Evolutionary conservation across 2,329 filamentous ascomycete species (phyloP).

Genomic region (Aspergillus uvarum): DNA sequence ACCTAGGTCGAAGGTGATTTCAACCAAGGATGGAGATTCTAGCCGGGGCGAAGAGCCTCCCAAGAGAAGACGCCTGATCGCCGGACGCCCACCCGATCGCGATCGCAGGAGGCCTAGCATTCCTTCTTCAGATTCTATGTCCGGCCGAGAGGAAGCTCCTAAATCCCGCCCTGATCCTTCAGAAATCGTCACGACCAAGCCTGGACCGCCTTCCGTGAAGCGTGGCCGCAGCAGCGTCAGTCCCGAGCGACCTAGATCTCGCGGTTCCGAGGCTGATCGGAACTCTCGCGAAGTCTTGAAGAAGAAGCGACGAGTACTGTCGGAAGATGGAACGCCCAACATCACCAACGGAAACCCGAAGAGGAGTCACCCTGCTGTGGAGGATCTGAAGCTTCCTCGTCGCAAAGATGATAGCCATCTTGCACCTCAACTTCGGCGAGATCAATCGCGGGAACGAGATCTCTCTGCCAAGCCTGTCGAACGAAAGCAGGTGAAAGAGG

Average conservation of each 20-base stretch:
- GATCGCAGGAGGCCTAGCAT: slow-evolving; percentile 37
- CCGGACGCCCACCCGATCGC: slow-evolving; percentile 43
- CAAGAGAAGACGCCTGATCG: slow-evolving; percentile 42
- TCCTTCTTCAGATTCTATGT: slow-evolving; percentile 42
- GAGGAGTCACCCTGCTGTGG: slow-evolving; percentile 24
- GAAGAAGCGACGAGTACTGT: slow-evolving; percentile 45
- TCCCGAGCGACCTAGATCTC: slow-evolving; percentile 41
- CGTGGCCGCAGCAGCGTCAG: slow-evolving; percentile 43
- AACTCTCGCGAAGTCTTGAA: slow-evolving; percentile 38
- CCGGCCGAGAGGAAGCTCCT: slow-evolving; percentile 38
- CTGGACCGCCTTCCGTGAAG: slow-evolving; percentile 34
- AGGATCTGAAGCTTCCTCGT: slow-evolving; percentile 22
- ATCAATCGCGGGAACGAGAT: slow-evolving; percentile 17
- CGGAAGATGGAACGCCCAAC: slow-evolving; percentile 39
- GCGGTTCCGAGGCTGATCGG: slow-evolving; percentile 32
- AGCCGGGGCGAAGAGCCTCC: slow-evolving; percentile 37
- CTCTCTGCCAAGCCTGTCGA: slow-evolving; percentile 18
- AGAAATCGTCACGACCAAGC: slow-evolving; percentile 23
- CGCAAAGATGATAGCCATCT: slow-evolving; percentile 18
- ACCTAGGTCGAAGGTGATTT: slow-evolving; percentile 29
- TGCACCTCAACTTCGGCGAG: slow-evolving; percentile 20
- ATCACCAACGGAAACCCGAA: slow-evolving; percentile 32
- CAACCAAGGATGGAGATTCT: slow-evolving; percentile 35
- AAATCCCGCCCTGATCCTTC: slow-evolving; percentile 33
- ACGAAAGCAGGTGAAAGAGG: slow-evolving; percentile 31